Conservation (phyloP, 495 filamentous ascomycete species). For the Aspergillus sparsus region DNA sequence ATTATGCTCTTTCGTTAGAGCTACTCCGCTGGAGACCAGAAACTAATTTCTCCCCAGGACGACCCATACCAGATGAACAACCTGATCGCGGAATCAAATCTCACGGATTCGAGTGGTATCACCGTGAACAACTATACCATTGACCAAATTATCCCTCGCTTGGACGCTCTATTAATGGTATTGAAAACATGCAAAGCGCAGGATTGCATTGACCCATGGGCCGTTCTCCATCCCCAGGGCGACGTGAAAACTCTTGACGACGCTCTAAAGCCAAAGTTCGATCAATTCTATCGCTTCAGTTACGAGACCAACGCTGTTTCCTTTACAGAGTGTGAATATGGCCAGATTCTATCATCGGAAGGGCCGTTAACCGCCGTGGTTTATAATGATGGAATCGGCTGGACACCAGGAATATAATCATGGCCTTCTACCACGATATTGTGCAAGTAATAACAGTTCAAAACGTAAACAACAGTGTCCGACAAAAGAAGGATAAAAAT, state of each 20-base stretch:
- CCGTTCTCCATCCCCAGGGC: conserved; percentile 50
- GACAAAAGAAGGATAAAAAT: too few relatives aligned
- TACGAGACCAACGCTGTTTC: conserved; percentile 1
- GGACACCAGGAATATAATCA: too few relatives aligned
- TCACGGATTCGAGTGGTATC: conserved; percentile 1
- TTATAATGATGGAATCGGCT: conserved; percentile 1
- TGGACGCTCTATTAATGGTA: conserved; percentile 58
- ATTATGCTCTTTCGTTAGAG: not conserved
- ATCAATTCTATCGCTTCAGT: conserved; percentile 51
- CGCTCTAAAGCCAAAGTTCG: conserved; percentile 46
- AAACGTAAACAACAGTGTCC: too few relatives aligned
- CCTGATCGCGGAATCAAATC: conserved; percentile 33
- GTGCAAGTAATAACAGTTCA: not conserved
- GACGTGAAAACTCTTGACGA: conserved; percentile 34
- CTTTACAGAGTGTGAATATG: not conserved
- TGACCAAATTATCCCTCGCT: conserved; percentile 41
- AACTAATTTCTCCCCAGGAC: conserved; percentile 29
- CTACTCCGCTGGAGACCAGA: not conserved
- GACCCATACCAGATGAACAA: conserved; percentile 57
- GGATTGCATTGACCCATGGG: conserved; percentile 54
- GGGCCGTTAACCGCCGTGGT: not conserved
- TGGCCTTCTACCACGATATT: not conserved
- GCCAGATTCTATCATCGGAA: not conserved
- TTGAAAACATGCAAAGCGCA: conserved; percentile 57
- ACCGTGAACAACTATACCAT: conserved; percentile 40